Percentiles rank a stretch among this genome's conserved stretches.
Conservation (phyloP, 2,329 filamentous ascomycete genomes). For the Colletotrichum sp. region DNA sequence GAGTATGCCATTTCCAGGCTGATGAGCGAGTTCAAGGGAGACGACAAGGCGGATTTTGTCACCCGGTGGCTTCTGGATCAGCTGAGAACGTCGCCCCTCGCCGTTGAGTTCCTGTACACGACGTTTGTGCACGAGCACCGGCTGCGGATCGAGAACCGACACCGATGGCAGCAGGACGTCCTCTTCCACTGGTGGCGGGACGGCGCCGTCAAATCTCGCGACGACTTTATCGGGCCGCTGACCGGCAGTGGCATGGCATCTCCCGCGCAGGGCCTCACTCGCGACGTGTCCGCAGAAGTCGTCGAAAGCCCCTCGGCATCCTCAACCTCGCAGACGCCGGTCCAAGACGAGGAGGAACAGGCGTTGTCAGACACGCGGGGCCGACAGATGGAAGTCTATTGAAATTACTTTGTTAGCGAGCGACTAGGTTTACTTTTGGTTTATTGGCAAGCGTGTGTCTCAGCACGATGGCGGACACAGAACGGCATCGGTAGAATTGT, state of each 20-base stretch:
- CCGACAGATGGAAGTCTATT: background rate
- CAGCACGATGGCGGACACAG: background rate
- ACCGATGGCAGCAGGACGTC: slow-evolving; percentile 42
- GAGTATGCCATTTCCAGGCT: slow-evolving; percentile 53
- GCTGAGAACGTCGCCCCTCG: slow-evolving; percentile 50
- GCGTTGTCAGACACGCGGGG: background rate
- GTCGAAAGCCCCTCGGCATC: background rate
- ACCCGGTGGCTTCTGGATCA: slow-evolving; percentile 59
- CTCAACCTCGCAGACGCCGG: background rate
- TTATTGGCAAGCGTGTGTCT: background rate
- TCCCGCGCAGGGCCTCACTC: background rate
- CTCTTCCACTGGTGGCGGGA: slow-evolving; percentile 42
- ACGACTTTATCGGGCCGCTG: slow-evolving; percentile 3
- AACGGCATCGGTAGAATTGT: background rate
- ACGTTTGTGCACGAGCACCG: slow-evolving; percentile 36
- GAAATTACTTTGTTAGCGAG: background rate
- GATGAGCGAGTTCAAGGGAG: slow-evolving; percentile 37
- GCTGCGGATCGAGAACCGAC: slow-evolving; percentile 36
- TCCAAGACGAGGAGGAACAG: background rate
- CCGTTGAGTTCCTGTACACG: slow-evolving; percentile 47
- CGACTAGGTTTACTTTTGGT: background rate
- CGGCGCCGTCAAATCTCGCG: slow-evolving; percentile 8
- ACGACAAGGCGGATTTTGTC: slow-evolving; percentile 50
- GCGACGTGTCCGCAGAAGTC: background rate
- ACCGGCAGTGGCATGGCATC: slow-evolving; percentile 1